A percentile compares a stretch with the other conserved stretches of the same genome.
These are phyloP conservation scores for Penicillium vulpinum DNA, from an alignment of 2,329 filamentous ascomycete species.

Conservation along the genomic window DNA sequence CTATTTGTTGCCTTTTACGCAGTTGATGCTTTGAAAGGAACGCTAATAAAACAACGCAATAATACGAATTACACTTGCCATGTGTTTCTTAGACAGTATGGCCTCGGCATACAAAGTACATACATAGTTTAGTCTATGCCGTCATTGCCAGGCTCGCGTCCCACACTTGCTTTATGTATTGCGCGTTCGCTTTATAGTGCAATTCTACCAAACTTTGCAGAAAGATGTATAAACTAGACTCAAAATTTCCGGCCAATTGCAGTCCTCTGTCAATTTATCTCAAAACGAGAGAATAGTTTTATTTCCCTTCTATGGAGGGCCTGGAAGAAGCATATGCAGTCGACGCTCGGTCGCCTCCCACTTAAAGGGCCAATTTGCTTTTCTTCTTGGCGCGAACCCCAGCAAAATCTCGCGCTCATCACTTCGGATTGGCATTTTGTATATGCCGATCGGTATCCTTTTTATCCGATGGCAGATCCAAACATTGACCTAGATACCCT, in stretches of 20 bases:
- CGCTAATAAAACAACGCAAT: slow-evolving; percentile 3
- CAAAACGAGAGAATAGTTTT: neutral
- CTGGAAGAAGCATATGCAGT: slow-evolving; percentile 15
- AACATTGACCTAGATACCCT: neutral
- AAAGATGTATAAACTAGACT: neutral
- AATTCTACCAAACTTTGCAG: neutral
- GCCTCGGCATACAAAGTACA: slow-evolving; percentile 20
- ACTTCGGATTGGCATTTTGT: slow-evolving; percentile 24
- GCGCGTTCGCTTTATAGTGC: slow-evolving; percentile 22
- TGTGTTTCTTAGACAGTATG: slow-evolving; percentile 10
- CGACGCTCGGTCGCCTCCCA: slow-evolving; percentile 17
- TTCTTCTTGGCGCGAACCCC: slow-evolving; percentile 26
- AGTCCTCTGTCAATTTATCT: neutral
- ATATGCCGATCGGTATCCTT: slow-evolving; percentile 29
- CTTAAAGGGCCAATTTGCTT: slow-evolving; percentile 8
- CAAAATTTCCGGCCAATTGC: neutral
- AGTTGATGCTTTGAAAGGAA: neutral
- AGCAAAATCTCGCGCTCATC: slow-evolving; percentile 26
- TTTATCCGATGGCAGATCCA: slow-evolving; percentile 2
- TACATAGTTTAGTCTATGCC: slow-evolving; percentile 21
- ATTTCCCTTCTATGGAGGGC: neutral
- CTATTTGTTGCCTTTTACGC: neutral
- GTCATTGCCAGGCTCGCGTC: slow-evolving; percentile 36
- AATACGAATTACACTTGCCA: slow-evolving; percentile 7
- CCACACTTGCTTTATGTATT: slow-evolving; percentile 29